Conservation (phyloP, 352 stramenopile species). For the Phytophthora melonis region DNA sequence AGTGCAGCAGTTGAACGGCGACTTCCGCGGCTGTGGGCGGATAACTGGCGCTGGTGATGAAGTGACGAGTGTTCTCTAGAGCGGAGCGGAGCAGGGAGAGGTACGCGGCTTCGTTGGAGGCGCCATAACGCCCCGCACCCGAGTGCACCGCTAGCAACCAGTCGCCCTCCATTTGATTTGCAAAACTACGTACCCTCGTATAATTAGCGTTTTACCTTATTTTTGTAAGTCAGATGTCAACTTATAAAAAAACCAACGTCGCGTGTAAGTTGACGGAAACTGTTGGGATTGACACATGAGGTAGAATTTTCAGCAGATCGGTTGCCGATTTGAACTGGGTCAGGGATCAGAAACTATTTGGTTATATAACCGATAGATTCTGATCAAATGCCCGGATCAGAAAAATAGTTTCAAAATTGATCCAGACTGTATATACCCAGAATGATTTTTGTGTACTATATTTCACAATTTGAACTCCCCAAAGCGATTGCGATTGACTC, state of each 20-base stretch:
- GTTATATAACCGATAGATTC: too few relatives aligned
- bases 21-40: constrained; percentile 37
- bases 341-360: too few relatives aligned
- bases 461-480: too few relatives aligned
- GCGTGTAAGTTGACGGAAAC: constrained; percentile 21
- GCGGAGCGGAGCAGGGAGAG: constrained; percentile 48
- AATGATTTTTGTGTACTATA: too few relatives aligned
- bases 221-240: constrained; percentile 1
- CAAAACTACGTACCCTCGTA: background rate
- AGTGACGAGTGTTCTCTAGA: constrained; percentile 30
- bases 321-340: too few relatives aligned
- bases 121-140: constrained; percentile 59
- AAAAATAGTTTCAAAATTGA: too few relatives aligned
- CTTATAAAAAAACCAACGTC: constrained; percentile 9
- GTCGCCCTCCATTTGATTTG: constrained; percentile 19
- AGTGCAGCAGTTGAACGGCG: constrained; percentile 44
- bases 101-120: constrained; percentile 48
- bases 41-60: constrained; percentile 10
- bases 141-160: constrained; percentile 76
- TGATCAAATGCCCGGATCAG: too few relatives aligned
- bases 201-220: background rate
- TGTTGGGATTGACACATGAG: constrained; percentile 11
- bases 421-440: too few relatives aligned
- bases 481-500: too few relatives aligned
- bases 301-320: too few relatives aligned